Evolutionary conservation across 2,329 filamentous ascomycete genomes (phyloP), one percentile per base, ranked within the genome.

Genomic region (Xylaria sp.): DNA sequence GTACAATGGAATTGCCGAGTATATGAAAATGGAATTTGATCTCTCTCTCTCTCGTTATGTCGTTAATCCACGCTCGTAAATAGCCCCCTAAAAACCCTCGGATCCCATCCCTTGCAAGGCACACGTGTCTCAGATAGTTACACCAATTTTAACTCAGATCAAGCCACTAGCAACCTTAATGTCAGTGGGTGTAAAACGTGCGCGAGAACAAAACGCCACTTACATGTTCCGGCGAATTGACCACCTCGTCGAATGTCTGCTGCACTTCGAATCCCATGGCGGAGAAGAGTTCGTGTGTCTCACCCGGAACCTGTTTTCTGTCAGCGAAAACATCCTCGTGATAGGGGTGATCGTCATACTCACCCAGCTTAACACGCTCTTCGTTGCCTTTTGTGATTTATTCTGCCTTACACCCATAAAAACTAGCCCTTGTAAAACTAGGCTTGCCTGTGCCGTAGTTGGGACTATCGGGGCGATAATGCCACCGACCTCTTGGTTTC

Each of bases 321-420:
- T 73, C 77, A 82, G 71, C 54, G n/a, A 36, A n/a, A 32, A 21
- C 17, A 59, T 59, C 50, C 12, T 24, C 42, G 55, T 27, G 53
- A 67, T 67, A 12, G 42, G 50, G 42, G 56, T 24, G 51, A 59
- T 14, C 17, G 21, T 50, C 24, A 85, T 8, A 51, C 90, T 84
- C 82, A 96, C 93, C 88, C 92, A 94, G 78, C 93, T 93, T 66
- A 97, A 80, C 55, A 97, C 83, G 61, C 91, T 92, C 67, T 89
- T 89, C 71, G 87, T 86, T 60, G 91, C 90, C 69, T 92, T 92
- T 77, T 94, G 88, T 73, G 88, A 88, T 79, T 94, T 95, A 78
- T 93, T 92, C 80, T 96, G 93, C 65, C 92, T 88, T 75, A 96
- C 89, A 0, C 92, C 93, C 81, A 97, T 88, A 69, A 97, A 81